Evolutionary conservation across 2,329 filamentous ascomycete species (phyloP), one percentile per base, ranked within the genome.

Genomic region (Epichloe sibirici): DNA sequence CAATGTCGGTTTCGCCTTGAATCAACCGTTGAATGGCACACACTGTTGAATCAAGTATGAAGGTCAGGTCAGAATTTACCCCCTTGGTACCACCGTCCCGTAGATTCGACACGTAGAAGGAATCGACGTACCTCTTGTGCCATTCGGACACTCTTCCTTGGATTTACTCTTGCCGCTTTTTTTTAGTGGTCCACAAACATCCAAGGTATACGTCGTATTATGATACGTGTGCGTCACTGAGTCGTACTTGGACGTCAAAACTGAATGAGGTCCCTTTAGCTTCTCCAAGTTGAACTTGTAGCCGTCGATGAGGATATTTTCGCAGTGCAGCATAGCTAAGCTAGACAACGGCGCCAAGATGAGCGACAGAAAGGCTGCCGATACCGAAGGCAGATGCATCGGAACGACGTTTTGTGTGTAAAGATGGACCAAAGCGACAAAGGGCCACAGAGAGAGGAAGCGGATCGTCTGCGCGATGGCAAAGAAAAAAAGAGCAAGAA

Each of bases 131-230:
- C 85, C 79, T 74, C 83, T 76, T 3, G 87, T 83, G 42, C 82
- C 83, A 46, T 77, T 76, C 0, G 81, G 83, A 64, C 89, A 94
- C 61, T 83, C 72, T 39, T 82, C 72, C 5, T 74, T 68, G 58
- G 77, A 75, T 17, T 72, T 69, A 1, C 74, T 70, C 25, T 77
- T 78, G 44, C 78, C 79, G 48, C 74, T 77, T 64, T 79, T 78
- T 65, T 79, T 78, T 57, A 95, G 70, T 6, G 79, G 74, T 50
- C 74, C 69, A 70, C 89, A 95, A 48, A 94, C 74, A 61, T 94
- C 86, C 53, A 94, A 65, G 1, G 87, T 90, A 67, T 89, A 94
- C 44, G 88, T 91, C 28, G 82, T 88, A 66, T 93, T 93, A 53
- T 59, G 59, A 50, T 69, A 63, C 55, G 73, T 74, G 31, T 79